Conservation (phyloP, 495 filamentous ascomycete species). For the Daldinia grandis region DNA sequence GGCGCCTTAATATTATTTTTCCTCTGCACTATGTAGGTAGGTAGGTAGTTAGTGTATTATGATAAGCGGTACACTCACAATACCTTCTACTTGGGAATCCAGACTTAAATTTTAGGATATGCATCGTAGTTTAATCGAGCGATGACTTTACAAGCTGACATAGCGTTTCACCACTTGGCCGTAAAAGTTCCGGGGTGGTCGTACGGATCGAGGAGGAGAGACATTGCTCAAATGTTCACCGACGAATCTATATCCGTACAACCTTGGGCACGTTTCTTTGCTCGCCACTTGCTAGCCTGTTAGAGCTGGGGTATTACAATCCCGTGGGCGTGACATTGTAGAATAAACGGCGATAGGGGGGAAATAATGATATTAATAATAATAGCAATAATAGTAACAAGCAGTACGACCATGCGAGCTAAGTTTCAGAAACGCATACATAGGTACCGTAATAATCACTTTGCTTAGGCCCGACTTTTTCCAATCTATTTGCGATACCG, state of each 20-base stretch:
- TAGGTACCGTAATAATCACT: constrained; percentile 16
- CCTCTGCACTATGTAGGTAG: too few relatives aligned
- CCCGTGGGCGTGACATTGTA: constrained; percentile 17
- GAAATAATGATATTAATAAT: constrained; percentile 5
- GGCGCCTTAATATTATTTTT: neutral
- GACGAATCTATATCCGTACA: constrained; percentile 17
- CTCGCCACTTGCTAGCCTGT: neutral
- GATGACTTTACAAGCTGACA: neutral
- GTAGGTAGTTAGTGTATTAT: too few relatives aligned
- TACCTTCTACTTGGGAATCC: neutral
- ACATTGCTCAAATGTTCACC: constrained; percentile 19
- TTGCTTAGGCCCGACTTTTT: constrained; percentile 10
- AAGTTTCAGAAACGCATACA: constrained; percentile 8
- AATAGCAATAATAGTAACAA: constrained; percentile 6
- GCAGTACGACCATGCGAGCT: neutral
- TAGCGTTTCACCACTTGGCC: neutral
- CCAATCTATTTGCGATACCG: constrained; percentile 35
- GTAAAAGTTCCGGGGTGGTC: constrained; percentile 6
- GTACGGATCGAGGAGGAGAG: neutral
- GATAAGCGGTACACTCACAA: neutral
- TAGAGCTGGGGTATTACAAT: constrained; percentile 3
- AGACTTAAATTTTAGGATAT: neutral
- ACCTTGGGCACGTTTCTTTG: constrained; percentile 25
- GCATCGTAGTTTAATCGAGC: neutral
- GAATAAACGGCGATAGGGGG: constrained; percentile 7